A percentile compares a stretch with the other conserved stretches of the same genome.
Evolutionary conservation across 1,139 yeast genomes (phyloP).

Genomic region (Hyphopichia buzzinii): DNA sequence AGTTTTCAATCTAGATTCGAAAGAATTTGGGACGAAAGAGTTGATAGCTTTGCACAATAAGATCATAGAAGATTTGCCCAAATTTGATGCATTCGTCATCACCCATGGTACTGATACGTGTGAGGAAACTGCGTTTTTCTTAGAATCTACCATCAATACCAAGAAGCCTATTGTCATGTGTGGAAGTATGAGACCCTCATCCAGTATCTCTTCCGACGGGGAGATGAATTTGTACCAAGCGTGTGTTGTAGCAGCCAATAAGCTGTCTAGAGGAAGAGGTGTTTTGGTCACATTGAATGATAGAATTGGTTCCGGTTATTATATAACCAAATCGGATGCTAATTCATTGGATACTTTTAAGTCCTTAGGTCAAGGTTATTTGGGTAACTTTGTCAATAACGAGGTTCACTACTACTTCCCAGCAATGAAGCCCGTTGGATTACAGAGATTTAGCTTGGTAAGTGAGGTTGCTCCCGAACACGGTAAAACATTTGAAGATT

Average conservation of each 20-base stretch:
- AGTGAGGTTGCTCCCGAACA: slow-evolving; percentile 12
- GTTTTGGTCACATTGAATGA: slow-evolving; percentile 65
- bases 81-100: slow-evolving; percentile 57
- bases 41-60: slow-evolving; percentile 35
- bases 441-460: slow-evolving; percentile 38
- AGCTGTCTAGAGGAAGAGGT: slow-evolving; percentile 54
- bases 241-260: slow-evolving; percentile 57
- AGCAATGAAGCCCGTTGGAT: slow-evolving; percentile 56
- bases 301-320: slow-evolving; percentile 66
- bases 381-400: slow-evolving; percentile 68
- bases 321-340: slow-evolving; percentile 68
- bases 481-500: slow-evolving; percentile 7
- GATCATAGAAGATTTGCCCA: slow-evolving; percentile 42
- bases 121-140: slow-evolving; percentile 68
- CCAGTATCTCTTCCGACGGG: slow-evolving; percentile 69
- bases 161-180: slow-evolving; percentile 37
- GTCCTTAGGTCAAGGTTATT: slow-evolving; percentile 64
- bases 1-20: slow-evolving; percentile 62
- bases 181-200: slow-evolving; percentile 73
- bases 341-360: slow-evolving; percentile 69
- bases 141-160: slow-evolving; percentile 3
- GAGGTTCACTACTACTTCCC: slow-evolving; percentile 66
- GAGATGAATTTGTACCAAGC: slow-evolving; percentile 74
- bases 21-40: slow-evolving; percentile 51
- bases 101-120: slow-evolving; percentile 75